A percentile compares a stretch with the other conserved stretches of the same genome.
Conservation (phyloP, 805 yeast species). For the Kluyveromyces lactis region DNA sequence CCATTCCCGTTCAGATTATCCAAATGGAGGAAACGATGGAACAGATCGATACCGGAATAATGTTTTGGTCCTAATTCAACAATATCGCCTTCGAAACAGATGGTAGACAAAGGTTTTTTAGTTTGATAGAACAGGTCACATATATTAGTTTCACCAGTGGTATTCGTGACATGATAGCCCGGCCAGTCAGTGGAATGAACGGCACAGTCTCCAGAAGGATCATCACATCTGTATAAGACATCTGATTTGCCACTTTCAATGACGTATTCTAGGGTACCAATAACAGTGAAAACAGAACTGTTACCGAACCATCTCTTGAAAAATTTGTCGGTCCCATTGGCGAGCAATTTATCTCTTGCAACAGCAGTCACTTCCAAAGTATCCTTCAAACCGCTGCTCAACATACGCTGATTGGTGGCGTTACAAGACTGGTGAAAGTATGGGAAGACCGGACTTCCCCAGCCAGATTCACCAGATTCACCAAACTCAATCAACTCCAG, state of each 20-base stretch:
- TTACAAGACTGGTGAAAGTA: slow-evolving; percentile 11
- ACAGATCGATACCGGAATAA: slow-evolving; percentile 31
- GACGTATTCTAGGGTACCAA: slow-evolving; percentile 29
- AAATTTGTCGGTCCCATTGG: slow-evolving; percentile 28
- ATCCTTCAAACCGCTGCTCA: slow-evolving; percentile 26
- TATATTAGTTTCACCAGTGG: slow-evolving; percentile 32
- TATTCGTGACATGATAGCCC: slow-evolving; percentile 32
- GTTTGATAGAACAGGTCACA: slow-evolving; percentile 33
- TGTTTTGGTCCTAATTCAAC: slow-evolving; percentile 21
- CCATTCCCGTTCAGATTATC: slow-evolving; percentile 24
- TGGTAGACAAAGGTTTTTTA: slow-evolving; percentile 25
- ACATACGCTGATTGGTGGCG: slow-evolving; percentile 9
- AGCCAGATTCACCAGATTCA: slow-evolving; percentile 3
- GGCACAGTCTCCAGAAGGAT: slow-evolving; percentile 31
- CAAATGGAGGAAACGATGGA: slow-evolving; percentile 34
- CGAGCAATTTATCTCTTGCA: slow-evolving; percentile 31
- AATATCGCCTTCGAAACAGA: slow-evolving; percentile 31
- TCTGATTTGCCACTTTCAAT: slow-evolving; percentile 29
- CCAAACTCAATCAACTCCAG: neutral
- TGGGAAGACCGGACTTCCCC: slow-evolving; percentile 11
- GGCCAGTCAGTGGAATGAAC: slow-evolving; percentile 22
- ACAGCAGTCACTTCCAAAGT: slow-evolving; percentile 26
- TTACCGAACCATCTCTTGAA: slow-evolving; percentile 33
- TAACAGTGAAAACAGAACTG: slow-evolving; percentile 30
- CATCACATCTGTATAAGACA: slow-evolving; percentile 33